Conservation (phyloP, 306 rosid genomes). For the Parietaria judaica region DNA sequence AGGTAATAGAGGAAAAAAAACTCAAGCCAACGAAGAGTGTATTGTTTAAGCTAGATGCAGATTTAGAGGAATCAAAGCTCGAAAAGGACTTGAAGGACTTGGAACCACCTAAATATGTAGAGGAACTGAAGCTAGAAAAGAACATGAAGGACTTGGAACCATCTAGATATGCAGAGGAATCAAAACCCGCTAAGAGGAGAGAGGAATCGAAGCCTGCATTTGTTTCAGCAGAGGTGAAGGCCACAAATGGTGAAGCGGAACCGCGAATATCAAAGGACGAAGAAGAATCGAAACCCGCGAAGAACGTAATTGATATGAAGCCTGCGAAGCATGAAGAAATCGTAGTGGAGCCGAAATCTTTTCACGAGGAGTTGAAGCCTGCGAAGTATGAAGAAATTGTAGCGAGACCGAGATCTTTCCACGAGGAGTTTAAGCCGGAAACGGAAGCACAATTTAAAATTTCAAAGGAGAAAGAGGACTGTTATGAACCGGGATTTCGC, state of each 20-base stretch:
- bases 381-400: constrained; percentile 7
- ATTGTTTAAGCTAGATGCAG: constrained; percentile 14
- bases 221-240: constrained; percentile 9
- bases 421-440: constrained; percentile 5
- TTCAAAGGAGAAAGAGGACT: constrained; percentile 17
- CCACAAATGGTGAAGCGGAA: constrained; percentile 4
- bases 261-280: constrained; percentile 5
- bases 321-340: constrained; percentile 11
- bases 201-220: constrained; percentile 20
- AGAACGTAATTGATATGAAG: constrained; percentile 20
- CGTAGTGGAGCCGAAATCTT: too few relatives aligned
- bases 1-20: constrained; percentile 19
- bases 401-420: not conserved
- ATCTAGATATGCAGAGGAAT: constrained; percentile 12
- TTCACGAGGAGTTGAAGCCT: constrained; percentile 20
- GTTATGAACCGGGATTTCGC: constrained; percentile 14
- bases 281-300: constrained; percentile 24
- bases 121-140: constrained; percentile 22
- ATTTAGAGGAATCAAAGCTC: constrained; percentile 16
- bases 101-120: constrained; percentile 11
- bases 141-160: constrained; percentile 21
- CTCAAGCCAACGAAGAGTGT: constrained; percentile 14
- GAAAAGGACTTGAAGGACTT: constrained; percentile 20
- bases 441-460: constrained; percentile 11
- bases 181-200: constrained; percentile 6